Conservation (phyloP, 768 basidiomycete genomes). For the Leccinum disarticulatum region DNA sequence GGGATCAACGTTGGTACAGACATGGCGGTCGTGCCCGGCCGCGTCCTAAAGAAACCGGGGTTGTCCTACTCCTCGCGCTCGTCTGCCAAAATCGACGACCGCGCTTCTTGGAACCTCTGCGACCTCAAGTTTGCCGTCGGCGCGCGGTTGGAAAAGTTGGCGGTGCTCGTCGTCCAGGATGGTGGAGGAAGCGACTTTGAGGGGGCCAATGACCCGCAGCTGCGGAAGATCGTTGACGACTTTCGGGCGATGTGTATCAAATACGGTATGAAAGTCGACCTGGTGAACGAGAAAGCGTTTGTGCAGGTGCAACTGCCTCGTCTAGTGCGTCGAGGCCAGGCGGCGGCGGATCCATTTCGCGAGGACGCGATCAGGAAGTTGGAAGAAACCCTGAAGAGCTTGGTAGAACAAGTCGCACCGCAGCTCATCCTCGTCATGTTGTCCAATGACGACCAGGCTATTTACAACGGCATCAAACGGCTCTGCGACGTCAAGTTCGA, state of each 20-base stretch:
- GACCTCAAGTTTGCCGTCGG: slow-evolving; percentile 59
- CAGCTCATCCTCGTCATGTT: slow-evolving; percentile 44
- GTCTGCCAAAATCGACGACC: slow-evolving; percentile 33
- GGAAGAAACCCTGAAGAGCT: background rate
- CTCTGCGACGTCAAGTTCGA: slow-evolving; percentile 50
- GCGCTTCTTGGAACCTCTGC: slow-evolving; percentile 53
- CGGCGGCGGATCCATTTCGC: slow-evolving; percentile 50
- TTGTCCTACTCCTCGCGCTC: slow-evolving; percentile 39
- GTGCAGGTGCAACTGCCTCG: slow-evolving; percentile 44
- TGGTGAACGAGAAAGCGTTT: slow-evolving; percentile 29
- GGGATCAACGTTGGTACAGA: slow-evolving; percentile 44
- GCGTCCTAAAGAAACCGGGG: slow-evolving; percentile 45
- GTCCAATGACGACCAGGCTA: slow-evolving; percentile 44
- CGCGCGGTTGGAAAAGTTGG: slow-evolving; percentile 58
- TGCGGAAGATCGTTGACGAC: slow-evolving; percentile 42
- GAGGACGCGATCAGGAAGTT: slow-evolving; percentile 41
- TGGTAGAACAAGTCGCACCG: slow-evolving; percentile 4
- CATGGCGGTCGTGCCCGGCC: slow-evolving; percentile 56
- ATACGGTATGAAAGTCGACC: slow-evolving; percentile 58
- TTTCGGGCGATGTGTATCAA: slow-evolving; percentile 61
- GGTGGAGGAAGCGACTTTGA: slow-evolving; percentile 53
- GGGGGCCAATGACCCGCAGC: slow-evolving; percentile 46
- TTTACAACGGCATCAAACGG: slow-evolving; percentile 52
- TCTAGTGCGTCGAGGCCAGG: slow-evolving; percentile 43
- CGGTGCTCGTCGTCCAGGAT: slow-evolving; percentile 66